A percentile compares a stretch with the other conserved stretches of the same genome.
Conservation (phyloP, 2,329 filamentous ascomycete genomes). For the Calycina herbarum region DNA sequence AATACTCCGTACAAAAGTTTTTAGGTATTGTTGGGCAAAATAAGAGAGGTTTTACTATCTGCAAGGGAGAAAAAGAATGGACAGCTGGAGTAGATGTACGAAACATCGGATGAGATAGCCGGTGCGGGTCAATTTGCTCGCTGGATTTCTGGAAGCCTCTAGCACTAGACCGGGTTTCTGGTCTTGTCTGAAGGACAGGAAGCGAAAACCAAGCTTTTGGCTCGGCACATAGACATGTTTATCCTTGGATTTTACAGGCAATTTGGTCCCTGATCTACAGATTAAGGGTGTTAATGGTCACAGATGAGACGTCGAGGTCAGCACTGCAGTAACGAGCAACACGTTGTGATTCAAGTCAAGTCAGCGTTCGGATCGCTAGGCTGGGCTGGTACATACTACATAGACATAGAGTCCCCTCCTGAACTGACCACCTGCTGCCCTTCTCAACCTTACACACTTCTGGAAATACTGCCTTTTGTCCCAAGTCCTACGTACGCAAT, state of each 20-base stretch:
- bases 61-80: no score
- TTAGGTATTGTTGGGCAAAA: neutral
- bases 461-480: neutral
- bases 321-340: neutral
- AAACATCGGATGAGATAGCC: neutral
- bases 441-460: neutral
- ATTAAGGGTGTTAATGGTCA: neutral
- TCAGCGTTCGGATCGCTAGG: neutral
- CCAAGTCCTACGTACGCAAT: neutral
- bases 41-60: neutral
- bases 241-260: neutral
- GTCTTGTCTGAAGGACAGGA: neutral
- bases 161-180: neutral
- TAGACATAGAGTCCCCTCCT: neutral
- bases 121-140: neutral
- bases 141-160: neutral
- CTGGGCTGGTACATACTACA: neutral
- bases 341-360: neutral
- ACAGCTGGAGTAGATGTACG: neutral
- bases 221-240: neutral
- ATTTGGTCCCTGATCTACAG: conserved; percentile 1
- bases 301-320: conserved; percentile 2
- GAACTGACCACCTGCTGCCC: neutral
- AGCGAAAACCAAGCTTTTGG: neutral
- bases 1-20: neutral